Base-by-base conservation (phyloP, 768 basidiomycete species). In the Tulasnella sp. region DNA sequence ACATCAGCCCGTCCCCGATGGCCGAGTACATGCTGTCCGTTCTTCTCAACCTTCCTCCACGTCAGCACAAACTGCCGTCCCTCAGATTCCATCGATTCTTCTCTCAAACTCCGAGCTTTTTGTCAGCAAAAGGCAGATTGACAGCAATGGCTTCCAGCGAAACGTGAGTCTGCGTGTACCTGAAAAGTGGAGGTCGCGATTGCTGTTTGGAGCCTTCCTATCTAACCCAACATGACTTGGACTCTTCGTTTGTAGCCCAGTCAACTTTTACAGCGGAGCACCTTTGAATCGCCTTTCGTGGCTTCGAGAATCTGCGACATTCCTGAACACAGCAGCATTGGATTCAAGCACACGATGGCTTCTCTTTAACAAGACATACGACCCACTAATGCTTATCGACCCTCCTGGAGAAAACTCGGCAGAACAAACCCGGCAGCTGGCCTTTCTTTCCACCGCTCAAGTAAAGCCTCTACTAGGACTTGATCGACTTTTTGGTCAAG, bases 231-330 rank as follows among this genome's bases (percentile, higher is more conserved):
- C 11, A 54, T 54, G 52, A 54, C 52, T 58, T 58, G 12, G 54
- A 58, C 54, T 1, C 54, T 22, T 52, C 31, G 38, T 72, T 25
- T 72, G 42, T 17, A 85, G 91, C 74, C 82, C 84, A 71, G 81
- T 84, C 36, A 87, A 88, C 78, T 88, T 88, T 82, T 81, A 87
- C 79, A 84, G 83, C 40, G 88, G 91, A 52, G 92, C 93, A 74
- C 89, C 91, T 58, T 83, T 94, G 39, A 94, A 94, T 82, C 90
- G 93, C 19, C 86, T 94, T 25, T 90, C 92, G 1, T 95, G 95
- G 90, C 86, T 96, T 42, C 87, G 93, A 36, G 83, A 89, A 3
- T 93, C 92, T 17, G 87, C 89, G 37, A 82, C 87, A 9, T 94
- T 96, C 83, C 86, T 98, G 69, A 93, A 94, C 76, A 85, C 89